Conservation (phyloP, 306 rosid species). For the Prunus salicina region DNA sequence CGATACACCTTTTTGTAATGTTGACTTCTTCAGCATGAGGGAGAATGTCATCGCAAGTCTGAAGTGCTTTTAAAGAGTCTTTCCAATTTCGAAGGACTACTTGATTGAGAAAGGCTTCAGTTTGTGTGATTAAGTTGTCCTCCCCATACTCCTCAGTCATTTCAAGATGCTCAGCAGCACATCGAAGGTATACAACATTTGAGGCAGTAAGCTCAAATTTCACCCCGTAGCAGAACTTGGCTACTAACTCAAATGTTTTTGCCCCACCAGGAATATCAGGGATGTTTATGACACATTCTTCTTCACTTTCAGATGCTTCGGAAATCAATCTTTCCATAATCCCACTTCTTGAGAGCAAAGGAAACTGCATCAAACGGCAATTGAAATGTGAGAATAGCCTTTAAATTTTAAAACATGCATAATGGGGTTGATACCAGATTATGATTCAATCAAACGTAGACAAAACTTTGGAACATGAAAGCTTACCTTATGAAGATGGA, state of each 20-base stretch:
- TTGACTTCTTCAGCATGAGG: conserved; percentile 66
- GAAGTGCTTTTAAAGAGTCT: conserved; percentile 87
- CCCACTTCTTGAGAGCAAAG: conserved; percentile 98
- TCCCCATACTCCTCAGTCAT: conserved; percentile 96
- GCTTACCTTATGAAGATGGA: conserved; percentile 94
- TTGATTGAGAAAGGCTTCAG: conserved; percentile 78
- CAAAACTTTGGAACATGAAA: background rate
- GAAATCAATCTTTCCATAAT: conserved; percentile 82
- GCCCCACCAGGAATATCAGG: conserved; percentile 89
- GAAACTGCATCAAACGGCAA: conserved; percentile 67
- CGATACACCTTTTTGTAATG: conserved; percentile 81
- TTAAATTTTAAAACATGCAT: background rate
- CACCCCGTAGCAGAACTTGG: conserved; percentile 95
- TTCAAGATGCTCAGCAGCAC: conserved; percentile 88
- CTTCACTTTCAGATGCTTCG: conserved; percentile 70
- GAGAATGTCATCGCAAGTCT: conserved; percentile 65
- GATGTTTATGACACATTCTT: conserved; percentile 52
- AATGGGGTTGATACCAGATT: background rate
- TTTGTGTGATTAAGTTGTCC: conserved; percentile 67
- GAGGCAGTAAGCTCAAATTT: conserved; percentile 94
- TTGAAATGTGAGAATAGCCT: conserved; percentile 17
- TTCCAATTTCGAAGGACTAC: conserved; percentile 84
- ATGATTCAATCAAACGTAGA: background rate
- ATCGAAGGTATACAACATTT: conserved; percentile 80
- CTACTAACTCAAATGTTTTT: conserved; percentile 87